Percentiles rank a stretch among this genome's conserved stretches.
These are phyloP conservation scores for Odonthalia washingtoniensis DNA, from an alignment of 31 red algal species.

Conservation along the genomic window DNA sequence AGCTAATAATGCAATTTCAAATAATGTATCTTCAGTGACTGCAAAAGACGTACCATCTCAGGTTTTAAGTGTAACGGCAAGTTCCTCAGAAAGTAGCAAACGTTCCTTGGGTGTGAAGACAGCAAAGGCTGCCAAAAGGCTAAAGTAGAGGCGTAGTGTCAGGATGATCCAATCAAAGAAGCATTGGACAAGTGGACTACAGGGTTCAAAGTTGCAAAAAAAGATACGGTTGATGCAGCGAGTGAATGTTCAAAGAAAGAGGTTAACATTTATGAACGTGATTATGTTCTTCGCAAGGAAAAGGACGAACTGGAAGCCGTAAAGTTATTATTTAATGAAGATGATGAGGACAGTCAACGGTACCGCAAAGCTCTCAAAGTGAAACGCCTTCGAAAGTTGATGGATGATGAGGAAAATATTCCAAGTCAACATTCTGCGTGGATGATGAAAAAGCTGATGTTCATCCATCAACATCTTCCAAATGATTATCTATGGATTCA, in stretches of 20 bases:
- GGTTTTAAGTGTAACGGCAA: no score
- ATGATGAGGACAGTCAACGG: conserved; percentile 10
- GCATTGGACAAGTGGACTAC: conserved; percentile 14
- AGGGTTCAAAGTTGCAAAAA: not conserved
- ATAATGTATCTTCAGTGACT: no score
- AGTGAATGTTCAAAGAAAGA: not conserved
- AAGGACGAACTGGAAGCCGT: conserved; percentile 6
- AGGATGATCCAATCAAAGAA: not conserved
- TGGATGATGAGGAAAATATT: not conserved
- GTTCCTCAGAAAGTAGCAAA: no score
- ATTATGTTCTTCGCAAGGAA: conserved; percentile 26
- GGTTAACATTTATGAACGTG: not conserved
- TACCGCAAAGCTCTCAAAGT: conserved; percentile 11
- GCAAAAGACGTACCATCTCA: no score
- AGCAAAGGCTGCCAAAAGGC: conserved; percentile 11
- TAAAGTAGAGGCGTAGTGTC: not conserved
- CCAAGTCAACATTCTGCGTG: no score
- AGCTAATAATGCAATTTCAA: no score
- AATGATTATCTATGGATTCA: no score
- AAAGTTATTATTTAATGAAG: not conserved
- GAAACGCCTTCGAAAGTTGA: conserved; percentile 19
- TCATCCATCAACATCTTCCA: no score
- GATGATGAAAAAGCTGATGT: no score
- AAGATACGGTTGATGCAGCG: not conserved
- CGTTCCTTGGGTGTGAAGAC: conserved; percentile 2